A percentile compares a stretch with the other conserved stretches of the same genome.
Evolutionary conservation across 2,329 filamentous ascomycete genomes (phyloP).

Genomic region (Cladobotryum mycophilum): DNA sequence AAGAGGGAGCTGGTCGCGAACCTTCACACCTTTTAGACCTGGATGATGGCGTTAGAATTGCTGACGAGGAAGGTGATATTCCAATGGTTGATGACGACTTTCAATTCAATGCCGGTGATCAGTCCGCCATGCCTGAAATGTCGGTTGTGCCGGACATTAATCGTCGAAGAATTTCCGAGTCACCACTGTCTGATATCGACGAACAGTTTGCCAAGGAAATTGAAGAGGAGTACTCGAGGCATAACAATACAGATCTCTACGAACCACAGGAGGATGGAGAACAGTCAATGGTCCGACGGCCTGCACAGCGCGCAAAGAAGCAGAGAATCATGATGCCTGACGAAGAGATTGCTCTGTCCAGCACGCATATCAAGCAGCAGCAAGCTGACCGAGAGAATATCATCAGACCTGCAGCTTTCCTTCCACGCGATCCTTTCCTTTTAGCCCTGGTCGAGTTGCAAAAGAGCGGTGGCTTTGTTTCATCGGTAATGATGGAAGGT

Average conservation of each 20-base stretch:
- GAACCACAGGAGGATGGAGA: conserved; percentile 54
- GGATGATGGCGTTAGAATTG: conserved; percentile 51
- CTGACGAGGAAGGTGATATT: conserved; percentile 58
- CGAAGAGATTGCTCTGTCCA: conserved; percentile 69
- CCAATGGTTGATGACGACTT: conserved; percentile 58
- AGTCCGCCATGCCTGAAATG: conserved; percentile 49
- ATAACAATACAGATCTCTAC: conserved; percentile 53
- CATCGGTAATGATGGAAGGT: conserved; percentile 75
- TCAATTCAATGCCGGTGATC: conserved; percentile 55
- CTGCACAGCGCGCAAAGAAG: conserved; percentile 66
- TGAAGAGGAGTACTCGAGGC: conserved; percentile 50
- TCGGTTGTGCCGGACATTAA: conserved; percentile 41
- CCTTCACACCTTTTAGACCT: conserved; percentile 48
- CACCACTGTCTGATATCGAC: conserved; percentile 63
- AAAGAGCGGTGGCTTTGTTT: conserved; percentile 83
- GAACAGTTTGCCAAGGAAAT: conserved; percentile 55
- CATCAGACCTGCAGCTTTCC: conserved; percentile 71
- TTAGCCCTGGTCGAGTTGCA: conserved; percentile 88
- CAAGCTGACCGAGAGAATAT: conserved; percentile 83
- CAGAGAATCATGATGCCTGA: conserved; percentile 81
- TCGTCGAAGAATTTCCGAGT: conserved; percentile 61
- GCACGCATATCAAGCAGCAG: conserved; percentile 74
- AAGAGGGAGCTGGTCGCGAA: conserved; percentile 51
- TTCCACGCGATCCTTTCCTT: conserved; percentile 81
- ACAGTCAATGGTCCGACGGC: conserved; percentile 54